These are phyloP conservation scores for Draba incana DNA, from an alignment of 345 rosid genomes.

Conservation along the genomic window DNA sequence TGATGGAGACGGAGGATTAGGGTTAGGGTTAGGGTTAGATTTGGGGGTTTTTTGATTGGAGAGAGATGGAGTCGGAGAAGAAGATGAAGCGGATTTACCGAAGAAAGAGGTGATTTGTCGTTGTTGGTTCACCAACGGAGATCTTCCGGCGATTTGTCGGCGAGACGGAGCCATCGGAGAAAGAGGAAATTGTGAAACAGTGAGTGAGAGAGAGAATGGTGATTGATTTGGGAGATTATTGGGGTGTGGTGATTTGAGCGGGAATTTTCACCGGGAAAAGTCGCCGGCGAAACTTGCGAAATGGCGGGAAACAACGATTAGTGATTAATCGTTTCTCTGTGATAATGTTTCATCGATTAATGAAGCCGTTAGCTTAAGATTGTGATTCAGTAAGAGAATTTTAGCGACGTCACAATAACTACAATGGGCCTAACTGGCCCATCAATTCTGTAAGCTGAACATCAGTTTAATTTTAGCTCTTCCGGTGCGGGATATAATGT, in stretches of 20 bases:
- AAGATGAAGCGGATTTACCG: conserved; percentile 43
- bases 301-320: conserved; percentile 46
- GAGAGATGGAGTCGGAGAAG: conserved; percentile 48
- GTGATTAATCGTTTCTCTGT: neutral
- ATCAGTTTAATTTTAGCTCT: too few species aligned
- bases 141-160: conserved; percentile 74
- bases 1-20: conserved; percentile 44
- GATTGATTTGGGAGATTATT: neutral
- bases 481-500: too few species aligned
- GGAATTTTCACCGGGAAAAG: conserved; percentile 41
- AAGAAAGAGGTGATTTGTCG: conserved; percentile 93
- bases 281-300: conserved; percentile 30
- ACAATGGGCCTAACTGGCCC: conserved; percentile 1
- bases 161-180: conserved; percentile 71
- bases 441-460: neutral
- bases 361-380: too few species aligned
- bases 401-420: too few species aligned
- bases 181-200: conserved; percentile 16
- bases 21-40: conserved; percentile 48
- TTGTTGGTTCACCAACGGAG: conserved; percentile 88
- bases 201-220: neutral
- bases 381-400: neutral
- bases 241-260: conserved; percentile 27
- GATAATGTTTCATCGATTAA: too few species aligned
- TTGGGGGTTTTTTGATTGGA: conserved; percentile 46